Percentiles rank a stretch among this genome's conserved stretches.
Conservation (phyloP, 441 rosid genomes). For the Manihot esculenta region DNA sequence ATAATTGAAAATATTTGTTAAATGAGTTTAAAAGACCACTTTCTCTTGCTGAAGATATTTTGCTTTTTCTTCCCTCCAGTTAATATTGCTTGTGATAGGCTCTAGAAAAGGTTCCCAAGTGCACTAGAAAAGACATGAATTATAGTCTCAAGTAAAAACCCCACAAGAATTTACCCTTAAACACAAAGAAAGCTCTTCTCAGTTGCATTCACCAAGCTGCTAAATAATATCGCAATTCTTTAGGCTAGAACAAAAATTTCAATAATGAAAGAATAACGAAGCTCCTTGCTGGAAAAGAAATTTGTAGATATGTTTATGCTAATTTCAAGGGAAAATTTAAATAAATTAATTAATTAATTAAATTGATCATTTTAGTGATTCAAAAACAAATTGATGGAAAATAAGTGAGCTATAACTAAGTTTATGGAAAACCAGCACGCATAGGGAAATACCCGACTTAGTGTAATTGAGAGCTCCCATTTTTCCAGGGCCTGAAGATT, state of each 20-base stretch:
- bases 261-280: neutral
- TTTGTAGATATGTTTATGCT: neutral
- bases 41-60: neutral
- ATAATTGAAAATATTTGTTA: neutral
- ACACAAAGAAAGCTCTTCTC: neutral
- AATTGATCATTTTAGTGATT: neutral
- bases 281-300: neutral
- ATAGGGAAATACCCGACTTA: slow-evolving; percentile 61
- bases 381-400: neutral
- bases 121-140: neutral
- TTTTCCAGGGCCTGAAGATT: slow-evolving; percentile 52
- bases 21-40: neutral
- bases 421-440: neutral
- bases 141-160: neutral
- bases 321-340: neutral
- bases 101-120: neutral
- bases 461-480: slow-evolving; percentile 69
- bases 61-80: neutral
- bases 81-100: neutral
- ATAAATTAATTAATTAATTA: neutral
- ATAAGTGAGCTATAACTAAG: neutral
- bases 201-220: neutral
- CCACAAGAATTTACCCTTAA: neutral
- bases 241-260: neutral
- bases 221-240: neutral